Percentiles rank a stretch among this genome's conserved stretches.
Evolutionary conservation across 495 filamentous ascomycete genomes (phyloP).

Genomic region (Aspergillus olivimuriae): DNA sequence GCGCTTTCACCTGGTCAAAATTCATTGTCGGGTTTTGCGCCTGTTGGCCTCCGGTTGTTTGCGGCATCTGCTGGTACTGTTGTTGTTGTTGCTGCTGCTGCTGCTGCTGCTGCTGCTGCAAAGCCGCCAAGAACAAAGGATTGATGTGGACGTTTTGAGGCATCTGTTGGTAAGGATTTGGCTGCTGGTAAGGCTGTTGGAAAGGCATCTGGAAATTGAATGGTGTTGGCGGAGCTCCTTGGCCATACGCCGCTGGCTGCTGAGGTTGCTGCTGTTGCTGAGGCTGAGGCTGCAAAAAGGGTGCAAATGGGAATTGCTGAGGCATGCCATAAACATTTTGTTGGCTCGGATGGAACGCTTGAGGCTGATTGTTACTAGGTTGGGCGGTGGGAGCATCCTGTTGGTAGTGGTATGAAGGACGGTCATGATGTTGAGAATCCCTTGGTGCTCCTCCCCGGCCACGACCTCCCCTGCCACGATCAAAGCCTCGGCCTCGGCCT

Average conservation of each 20-base stretch:
- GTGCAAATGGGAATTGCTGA: constrained; percentile 26
- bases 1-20: constrained; percentile 42
- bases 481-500: constrained; percentile 38
- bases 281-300: constrained; percentile 14
- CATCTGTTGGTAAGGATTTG: constrained; percentile 28
- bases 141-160: constrained; percentile 57
- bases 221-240: constrained; percentile 24
- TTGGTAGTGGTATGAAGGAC: constrained; percentile 27
- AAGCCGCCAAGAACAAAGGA: constrained; percentile 53
- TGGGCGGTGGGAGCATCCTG: constrained; percentile 19
- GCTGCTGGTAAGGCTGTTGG: constrained; percentile 31
- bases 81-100: constrained; percentile 27
- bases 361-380: constrained; percentile 14
- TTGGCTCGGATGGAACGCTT: constrained; percentile 13
- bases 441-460: constrained; percentile 45
- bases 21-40: constrained; percentile 27
- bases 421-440: constrained; percentile 37
- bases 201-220: constrained; percentile 37
- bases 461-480: constrained; percentile 41
- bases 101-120: constrained; percentile 34
- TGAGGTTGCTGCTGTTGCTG: constrained; percentile 31
- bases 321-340: constrained; percentile 23
- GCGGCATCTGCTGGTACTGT: constrained; percentile 35
- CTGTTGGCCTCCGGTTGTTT: constrained; percentile 36
- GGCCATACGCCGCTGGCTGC: constrained; percentile 23